Evolutionary conservation across 345 rosid species (phyloP).

Genomic region (Conringia planisiliqua): DNA sequence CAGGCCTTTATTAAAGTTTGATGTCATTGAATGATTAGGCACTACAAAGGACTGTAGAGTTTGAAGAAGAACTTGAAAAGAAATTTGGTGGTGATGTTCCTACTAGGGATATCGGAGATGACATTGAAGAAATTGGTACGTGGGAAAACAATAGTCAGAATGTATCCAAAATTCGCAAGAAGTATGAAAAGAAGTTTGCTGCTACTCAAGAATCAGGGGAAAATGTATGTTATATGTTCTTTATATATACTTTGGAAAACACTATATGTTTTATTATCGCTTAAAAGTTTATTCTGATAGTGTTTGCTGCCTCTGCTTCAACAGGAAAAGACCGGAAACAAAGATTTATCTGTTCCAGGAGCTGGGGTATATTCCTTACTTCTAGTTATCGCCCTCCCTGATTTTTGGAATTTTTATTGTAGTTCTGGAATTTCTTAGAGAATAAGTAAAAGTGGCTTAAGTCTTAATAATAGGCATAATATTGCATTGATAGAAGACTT

Average conservation of each 20-base stretch:
- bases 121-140: conserved; percentile 79
- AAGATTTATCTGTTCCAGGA: conserved; percentile 80
- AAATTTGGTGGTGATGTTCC: conserved; percentile 85
- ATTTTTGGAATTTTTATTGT: conserved; percentile 1
- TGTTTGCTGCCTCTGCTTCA: conserved; percentile 18
- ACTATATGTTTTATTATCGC: not conserved
- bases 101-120: conserved; percentile 60
- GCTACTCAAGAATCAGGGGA: conserved; percentile 60
- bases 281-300: conserved; percentile 16
- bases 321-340: conserved; percentile 74
- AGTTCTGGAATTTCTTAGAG: conserved; percentile 1
- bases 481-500: conserved; percentile 5
- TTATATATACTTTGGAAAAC: conserved; percentile 1
- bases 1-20: conserved; percentile 21
- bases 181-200: conserved; percentile 90
- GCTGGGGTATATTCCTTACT: conserved; percentile 76
- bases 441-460: not conserved
- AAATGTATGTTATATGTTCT: conserved; percentile 43
- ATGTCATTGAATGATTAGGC: conserved; percentile 52
- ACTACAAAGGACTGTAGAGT: conserved; percentile 88
- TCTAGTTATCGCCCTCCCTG: not conserved
- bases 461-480: conserved; percentile 11
- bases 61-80: conserved; percentile 92
- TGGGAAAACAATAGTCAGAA: conserved; percentile 57
- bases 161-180: conserved; percentile 85